These are phyloP conservation scores for Cladosporium sp. DNA, from an alignment of 2,329 filamentous ascomycete species.

Conservation along the genomic window DNA sequence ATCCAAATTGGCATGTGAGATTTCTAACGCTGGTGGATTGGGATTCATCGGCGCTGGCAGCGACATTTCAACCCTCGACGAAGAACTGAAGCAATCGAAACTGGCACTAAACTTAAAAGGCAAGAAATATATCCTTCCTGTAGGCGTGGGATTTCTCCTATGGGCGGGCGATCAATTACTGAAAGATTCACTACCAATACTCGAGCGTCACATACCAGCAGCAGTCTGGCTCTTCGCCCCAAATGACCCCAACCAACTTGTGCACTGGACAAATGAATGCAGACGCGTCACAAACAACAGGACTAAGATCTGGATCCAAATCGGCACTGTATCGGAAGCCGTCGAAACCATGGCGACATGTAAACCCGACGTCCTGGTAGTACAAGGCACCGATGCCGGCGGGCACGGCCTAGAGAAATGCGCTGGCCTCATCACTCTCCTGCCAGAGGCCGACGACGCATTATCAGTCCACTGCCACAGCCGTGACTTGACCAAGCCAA, in stretches of 20 bases:
- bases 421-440: slow-evolving; percentile 55
- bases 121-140: slow-evolving; percentile 41
- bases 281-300: slow-evolving; percentile 36
- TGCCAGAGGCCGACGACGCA: slow-evolving; percentile 58
- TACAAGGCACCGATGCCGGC: slow-evolving; percentile 65
- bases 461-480: slow-evolving; percentile 35
- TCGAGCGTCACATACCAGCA: slow-evolving; percentile 52
- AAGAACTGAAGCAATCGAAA: slow-evolving; percentile 33
- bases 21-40: slow-evolving; percentile 56
- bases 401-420: slow-evolving; percentile 61
- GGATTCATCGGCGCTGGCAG: slow-evolving; percentile 50
- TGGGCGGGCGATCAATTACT: slow-evolving; percentile 46
- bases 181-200: slow-evolving; percentile 50
- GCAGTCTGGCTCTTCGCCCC: slow-evolving; percentile 70
- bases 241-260: slow-evolving; percentile 40
- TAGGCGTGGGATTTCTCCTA: slow-evolving; percentile 65
- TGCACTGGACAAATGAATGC: slow-evolving; percentile 35
- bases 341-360: slow-evolving; percentile 50
- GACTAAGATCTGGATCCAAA: slow-evolving; percentile 59
- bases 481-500: slow-evolving; percentile 27
- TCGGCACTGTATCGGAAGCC: slow-evolving; percentile 61
- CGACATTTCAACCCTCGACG: slow-evolving; percentile 39
- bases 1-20: slow-evolving; percentile 58
- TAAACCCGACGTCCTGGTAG: slow-evolving; percentile 58
- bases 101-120: slow-evolving; percentile 25